Evolutionary conservation across 1,139 yeast species (phyloP), one percentile per base, ranked within the genome.

Genomic region (Hemisphaericaspora xylofermentans): DNA sequence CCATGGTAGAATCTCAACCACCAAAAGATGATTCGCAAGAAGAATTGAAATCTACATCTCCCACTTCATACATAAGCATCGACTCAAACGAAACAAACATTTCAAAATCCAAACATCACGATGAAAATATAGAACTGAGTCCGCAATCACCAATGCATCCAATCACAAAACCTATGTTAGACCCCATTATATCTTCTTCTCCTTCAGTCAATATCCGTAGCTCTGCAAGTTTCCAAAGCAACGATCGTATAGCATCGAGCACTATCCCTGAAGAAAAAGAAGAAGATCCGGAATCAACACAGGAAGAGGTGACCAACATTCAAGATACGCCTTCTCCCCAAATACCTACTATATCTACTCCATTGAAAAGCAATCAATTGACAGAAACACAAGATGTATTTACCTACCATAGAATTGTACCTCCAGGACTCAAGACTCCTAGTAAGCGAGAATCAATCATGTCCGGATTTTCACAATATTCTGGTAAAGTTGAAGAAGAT

Each of bases 391-490:
- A 26, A 14, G 29, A 26, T 13, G 17, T 22, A 13, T 13, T 15
- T 2, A 33, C 12, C 15, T 17, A 21, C 6, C 19, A 12, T 22
- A 8, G 16, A 14, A 5, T 15, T 4, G 16, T 17, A 29, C 28
- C 26, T 24, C 27, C 27, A 24, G 27, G n/a, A 13, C 7, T 26
- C 13, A n/a, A 16, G 5, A 31, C 6, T 14, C 34, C 18, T 7
- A 31, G 17, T 19, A 31, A 31, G 13, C 45, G 68, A 42, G 65
- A 58, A 33, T 57, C 63, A 25, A 51, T 57, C 41, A 46, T 61
- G 45, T 63, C 68, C 10, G 52, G 51, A 31, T 48, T 56, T 26
- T 64, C 69, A 12, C 64, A 58, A 38, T 64, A 64, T 42, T 63
- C 68, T 4, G 70, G 60, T 2, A 45, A 47, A 29, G 51, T 45